Evolutionary conservation across 2,329 filamentous ascomycete species (phyloP).

Genomic region (Magnaporthales sp.): DNA sequence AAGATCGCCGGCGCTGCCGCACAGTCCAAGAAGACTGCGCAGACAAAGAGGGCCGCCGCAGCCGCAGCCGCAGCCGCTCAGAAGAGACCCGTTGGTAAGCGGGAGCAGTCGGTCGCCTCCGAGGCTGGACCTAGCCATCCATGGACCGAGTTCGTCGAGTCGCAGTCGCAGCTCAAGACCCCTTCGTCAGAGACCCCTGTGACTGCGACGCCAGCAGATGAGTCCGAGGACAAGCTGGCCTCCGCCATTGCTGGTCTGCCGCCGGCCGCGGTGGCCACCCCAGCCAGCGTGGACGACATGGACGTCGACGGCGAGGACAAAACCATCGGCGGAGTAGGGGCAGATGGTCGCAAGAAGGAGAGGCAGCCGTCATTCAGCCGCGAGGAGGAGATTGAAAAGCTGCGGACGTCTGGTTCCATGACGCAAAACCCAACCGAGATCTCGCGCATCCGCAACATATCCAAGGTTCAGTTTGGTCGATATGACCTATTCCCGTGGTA

Average conservation of each 20-base stretch:
- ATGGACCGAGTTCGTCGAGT: slow-evolving; percentile 43
- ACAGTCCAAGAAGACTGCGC: slow-evolving; percentile 42
- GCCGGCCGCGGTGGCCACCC: slow-evolving; percentile 30
- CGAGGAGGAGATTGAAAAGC: slow-evolving; percentile 92
- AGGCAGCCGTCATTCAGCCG: slow-evolving; percentile 54
- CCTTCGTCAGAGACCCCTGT: slow-evolving; percentile 8
- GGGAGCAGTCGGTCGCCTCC: slow-evolving; percentile 45
- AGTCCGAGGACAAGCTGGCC: slow-evolving; percentile 36
- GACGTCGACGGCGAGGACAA: slow-evolving; percentile 44
- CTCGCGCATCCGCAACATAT: slow-evolving; percentile 89
- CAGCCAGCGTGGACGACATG: slow-evolving; percentile 35
- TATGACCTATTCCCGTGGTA: slow-evolving; percentile 97
- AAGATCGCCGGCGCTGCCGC: slow-evolving; percentile 37
- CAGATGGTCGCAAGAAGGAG: slow-evolving; percentile 27
- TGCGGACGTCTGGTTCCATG: slow-evolving; percentile 93
- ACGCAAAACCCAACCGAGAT: slow-evolving; percentile 98
- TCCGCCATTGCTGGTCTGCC: slow-evolving; percentile 35
- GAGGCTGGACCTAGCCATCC: slow-evolving; percentile 34
- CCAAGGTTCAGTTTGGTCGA: slow-evolving; percentile 87
- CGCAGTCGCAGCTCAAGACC: slow-evolving; percentile 21
- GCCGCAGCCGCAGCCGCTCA: slow-evolving; percentile 19
- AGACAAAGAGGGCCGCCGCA: slow-evolving; percentile 40
- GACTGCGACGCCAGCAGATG: slow-evolving; percentile 27
- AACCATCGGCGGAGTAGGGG: slow-evolving; percentile 17
- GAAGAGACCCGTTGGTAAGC: slow-evolving; percentile 39